These are phyloP conservation scores for Pestalotiopsis sp. DNA, from an alignment of 2,329 filamentous ascomycete species.

Conservation along the genomic window DNA sequence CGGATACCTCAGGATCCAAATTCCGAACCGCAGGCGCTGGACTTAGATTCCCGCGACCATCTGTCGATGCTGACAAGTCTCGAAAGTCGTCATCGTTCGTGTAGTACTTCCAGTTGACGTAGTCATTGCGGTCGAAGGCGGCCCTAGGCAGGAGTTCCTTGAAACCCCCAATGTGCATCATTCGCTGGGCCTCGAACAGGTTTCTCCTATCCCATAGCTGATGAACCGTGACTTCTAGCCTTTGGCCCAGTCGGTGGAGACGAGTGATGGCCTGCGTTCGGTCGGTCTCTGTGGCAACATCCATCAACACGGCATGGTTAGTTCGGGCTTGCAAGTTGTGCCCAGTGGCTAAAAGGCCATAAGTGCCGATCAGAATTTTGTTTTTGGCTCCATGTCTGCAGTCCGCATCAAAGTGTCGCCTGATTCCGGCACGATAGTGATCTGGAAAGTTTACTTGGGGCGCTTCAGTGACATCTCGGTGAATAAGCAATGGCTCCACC, in stretches of 20 bases:
- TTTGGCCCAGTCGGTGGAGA: background rate
- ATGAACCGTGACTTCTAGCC: background rate
- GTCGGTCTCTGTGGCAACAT: background rate
- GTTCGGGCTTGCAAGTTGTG: background rate
- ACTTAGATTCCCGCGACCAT: too few species aligned
- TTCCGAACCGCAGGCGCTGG: too few species aligned
- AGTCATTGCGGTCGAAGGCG: too few species aligned
- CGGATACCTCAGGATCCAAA: too few species aligned
- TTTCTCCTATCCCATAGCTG: background rate
- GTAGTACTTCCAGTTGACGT: too few species aligned
- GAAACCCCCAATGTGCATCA: background rate
- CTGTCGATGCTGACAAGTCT: too few species aligned
- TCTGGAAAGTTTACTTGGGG: too few species aligned
- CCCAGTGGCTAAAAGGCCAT: background rate
- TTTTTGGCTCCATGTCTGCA: background rate
- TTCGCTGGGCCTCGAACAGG: background rate
- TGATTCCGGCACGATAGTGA: too few species aligned
- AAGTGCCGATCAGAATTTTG: background rate
- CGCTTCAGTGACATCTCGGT: too few species aligned
- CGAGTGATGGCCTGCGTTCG: background rate
- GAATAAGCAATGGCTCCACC: background rate
- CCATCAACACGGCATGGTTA: background rate
- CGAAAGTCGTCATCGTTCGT: too few species aligned
- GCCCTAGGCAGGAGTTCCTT: background rate
- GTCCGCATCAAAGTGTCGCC: too few species aligned